Evolutionary conservation across 352 stramenopile genomes (phyloP).

Genomic region (Pythium sp.): DNA sequence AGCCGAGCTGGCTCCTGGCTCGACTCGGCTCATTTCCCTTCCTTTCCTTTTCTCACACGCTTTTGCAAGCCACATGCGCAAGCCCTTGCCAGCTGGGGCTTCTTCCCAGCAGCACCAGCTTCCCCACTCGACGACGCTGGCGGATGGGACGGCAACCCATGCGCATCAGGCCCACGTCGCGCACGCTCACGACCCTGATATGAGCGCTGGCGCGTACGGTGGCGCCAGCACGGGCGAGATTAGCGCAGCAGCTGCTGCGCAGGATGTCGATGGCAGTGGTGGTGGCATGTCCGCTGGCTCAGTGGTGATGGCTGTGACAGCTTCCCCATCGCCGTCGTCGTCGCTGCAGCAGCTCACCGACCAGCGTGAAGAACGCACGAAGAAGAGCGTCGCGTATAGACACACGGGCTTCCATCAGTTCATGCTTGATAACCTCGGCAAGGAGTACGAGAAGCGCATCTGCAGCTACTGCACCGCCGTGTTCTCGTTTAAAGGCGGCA

Average conservation of each 20-base stretch:
- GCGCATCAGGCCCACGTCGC: neutral
- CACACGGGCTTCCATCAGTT: constrained; percentile 33
- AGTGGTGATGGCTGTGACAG: neutral
- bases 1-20: neutral
- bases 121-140: neutral
- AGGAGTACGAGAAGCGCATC: constrained; percentile 34
- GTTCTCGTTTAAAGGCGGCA: constrained; percentile 56
- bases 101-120: neutral
- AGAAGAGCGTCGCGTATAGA: constrained; percentile 41
- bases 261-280: neutral
- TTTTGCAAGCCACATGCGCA: neutral
- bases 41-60: neutral
- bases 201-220: neutral
- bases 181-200: neutral
- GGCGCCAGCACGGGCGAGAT: neutral
- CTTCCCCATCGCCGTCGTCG: neutral
- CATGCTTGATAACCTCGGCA: constrained; percentile 24
- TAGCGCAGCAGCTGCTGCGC: neutral
- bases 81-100: neutral
- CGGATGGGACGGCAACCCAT: neutral
- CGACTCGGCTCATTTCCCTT: constrained; percentile 3
- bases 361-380: constrained; percentile 18
- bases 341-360: constrained; percentile 1
- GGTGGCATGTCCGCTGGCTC: neutral
- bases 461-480: constrained; percentile 43